These are phyloP conservation scores for Immersiporthe knoxdaviesiana DNA, from an alignment of 2,329 filamentous ascomycete species.

Conservation along the genomic window DNA sequence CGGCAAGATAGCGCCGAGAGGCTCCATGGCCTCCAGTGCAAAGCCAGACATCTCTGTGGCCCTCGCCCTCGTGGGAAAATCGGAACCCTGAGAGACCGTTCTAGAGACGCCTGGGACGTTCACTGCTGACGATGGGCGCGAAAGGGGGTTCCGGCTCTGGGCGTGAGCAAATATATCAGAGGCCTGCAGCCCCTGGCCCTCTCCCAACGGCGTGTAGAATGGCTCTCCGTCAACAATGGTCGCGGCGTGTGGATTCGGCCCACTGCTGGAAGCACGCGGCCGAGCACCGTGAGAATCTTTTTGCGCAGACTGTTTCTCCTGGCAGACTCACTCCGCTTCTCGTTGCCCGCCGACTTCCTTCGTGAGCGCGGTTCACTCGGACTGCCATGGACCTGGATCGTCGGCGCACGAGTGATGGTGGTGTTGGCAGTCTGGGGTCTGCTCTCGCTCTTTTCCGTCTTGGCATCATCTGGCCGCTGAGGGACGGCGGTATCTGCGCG, in stretches of 20 bases:
- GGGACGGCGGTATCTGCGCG: conserved; percentile 43
- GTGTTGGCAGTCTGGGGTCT: conserved; percentile 51
- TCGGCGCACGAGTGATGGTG: conserved; percentile 57
- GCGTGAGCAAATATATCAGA: conserved; percentile 50
- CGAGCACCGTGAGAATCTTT: conserved; percentile 54
- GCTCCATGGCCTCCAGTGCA: conserved; percentile 45
- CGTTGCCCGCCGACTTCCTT: conserved; percentile 42
- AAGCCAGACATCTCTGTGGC: conserved; percentile 46
- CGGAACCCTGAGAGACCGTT: conserved; percentile 46
- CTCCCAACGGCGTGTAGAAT: conserved; percentile 53
- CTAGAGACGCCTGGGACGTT: conserved; percentile 33
- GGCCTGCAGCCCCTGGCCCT: conserved; percentile 42
- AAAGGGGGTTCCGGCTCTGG: conserved; percentile 43
- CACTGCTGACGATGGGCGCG: conserved; percentile 48
- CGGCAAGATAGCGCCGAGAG: conserved; percentile 53
- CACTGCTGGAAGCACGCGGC: conserved; percentile 49
- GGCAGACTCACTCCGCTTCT: conserved; percentile 50
- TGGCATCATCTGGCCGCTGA: conserved; percentile 37
- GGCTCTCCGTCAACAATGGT: conserved; percentile 55
- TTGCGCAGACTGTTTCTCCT: conserved; percentile 58
- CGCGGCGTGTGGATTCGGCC: conserved; percentile 43
- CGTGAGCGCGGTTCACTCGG: conserved; percentile 42
- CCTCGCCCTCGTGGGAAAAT: conserved; percentile 46
- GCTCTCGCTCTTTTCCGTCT: conserved; percentile 36
- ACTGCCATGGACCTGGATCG: conserved; percentile 69